Evolutionary conservation across 1,284 basidiomycete genomes (phyloP).

Genomic region (Tetrapyrgos nigripes): DNA sequence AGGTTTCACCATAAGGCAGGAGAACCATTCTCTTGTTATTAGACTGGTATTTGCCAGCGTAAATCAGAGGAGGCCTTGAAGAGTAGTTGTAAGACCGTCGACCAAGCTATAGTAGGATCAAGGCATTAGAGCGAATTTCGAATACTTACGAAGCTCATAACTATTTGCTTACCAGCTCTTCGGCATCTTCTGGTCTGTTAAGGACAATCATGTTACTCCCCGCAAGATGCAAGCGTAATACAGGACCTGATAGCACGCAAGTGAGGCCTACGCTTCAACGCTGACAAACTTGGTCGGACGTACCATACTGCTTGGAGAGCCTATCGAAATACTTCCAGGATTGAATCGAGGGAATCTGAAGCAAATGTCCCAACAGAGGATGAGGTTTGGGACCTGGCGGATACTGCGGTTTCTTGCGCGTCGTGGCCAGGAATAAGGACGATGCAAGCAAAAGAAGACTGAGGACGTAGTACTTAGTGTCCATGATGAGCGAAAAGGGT

Average conservation of each 20-base stretch:
- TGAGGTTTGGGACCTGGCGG: too few species aligned
- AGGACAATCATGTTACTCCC: slow-evolving; percentile 4
- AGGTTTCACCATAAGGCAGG: neutral
- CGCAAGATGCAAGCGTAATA: neutral
- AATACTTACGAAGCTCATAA: neutral
- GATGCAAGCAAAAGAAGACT: too few species aligned
- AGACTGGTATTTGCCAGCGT: slow-evolving; percentile 6
- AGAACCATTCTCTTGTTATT: slow-evolving; percentile 4
- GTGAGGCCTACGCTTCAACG: too few species aligned
- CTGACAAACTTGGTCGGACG: too few species aligned
- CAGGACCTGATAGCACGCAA: neutral
- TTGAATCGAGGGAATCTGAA: too few species aligned
- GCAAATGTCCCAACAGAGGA: too few species aligned
- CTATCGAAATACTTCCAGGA: too few species aligned
- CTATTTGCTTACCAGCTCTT: neutral
- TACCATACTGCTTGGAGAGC: too few species aligned
- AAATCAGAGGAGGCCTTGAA: slow-evolving; percentile 2
- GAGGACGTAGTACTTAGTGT: too few species aligned
- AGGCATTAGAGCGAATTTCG: neutral
- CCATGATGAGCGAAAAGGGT: too few species aligned
- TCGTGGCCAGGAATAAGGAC: too few species aligned
- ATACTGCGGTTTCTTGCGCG: too few species aligned
- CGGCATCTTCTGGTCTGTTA: neutral
- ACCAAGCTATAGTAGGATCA: neutral
- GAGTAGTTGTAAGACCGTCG: slow-evolving; percentile 5